These are phyloP conservation scores for Fusarium drepaniforme DNA, from an alignment of 2,329 filamentous ascomycete genomes.

Conservation along the genomic window DNA sequence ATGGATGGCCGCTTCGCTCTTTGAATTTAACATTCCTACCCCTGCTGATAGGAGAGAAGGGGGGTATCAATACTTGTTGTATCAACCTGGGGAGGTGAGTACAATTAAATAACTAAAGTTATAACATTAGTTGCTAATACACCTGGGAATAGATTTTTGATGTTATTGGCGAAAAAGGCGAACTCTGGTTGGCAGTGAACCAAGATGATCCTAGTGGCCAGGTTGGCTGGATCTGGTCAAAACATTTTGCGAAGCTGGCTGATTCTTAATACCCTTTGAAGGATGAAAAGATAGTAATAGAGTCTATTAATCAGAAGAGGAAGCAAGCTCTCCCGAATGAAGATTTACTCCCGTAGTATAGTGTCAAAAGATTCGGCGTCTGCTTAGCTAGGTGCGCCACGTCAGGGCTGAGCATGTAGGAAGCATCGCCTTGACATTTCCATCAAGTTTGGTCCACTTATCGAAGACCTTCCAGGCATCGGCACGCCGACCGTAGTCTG, in stretches of 20 bases:
- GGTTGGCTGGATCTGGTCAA: slow-evolving; percentile 99
- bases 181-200: slow-evolving; percentile 97
- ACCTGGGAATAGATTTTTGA: slow-evolving; percentile 75
- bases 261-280: slow-evolving; percentile 47
- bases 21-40: slow-evolving; percentile 96
- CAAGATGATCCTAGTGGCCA: slow-evolving; percentile 86
- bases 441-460: too few species aligned
- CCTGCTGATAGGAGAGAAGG: slow-evolving; percentile 91
- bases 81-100: slow-evolving; percentile 88
- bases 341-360: too few species aligned
- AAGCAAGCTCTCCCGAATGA: too few species aligned
- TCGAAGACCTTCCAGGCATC: too few species aligned
- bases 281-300: too few species aligned
- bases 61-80: slow-evolving; percentile 95
- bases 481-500: too few species aligned
- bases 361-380: too few species aligned
- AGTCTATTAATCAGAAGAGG: too few species aligned
- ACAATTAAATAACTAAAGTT: neutral
- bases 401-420: too few species aligned
- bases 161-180: slow-evolving; percentile 86
- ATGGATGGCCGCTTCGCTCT: slow-evolving; percentile 94
- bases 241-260: slow-evolving; percentile 85
- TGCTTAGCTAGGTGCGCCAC: too few species aligned
- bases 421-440: too few species aligned
- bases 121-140: slow-evolving; percentile 4